Conservation (phyloP, 2,329 filamentous ascomycete species). For the Fusarium dimerum region DNA sequence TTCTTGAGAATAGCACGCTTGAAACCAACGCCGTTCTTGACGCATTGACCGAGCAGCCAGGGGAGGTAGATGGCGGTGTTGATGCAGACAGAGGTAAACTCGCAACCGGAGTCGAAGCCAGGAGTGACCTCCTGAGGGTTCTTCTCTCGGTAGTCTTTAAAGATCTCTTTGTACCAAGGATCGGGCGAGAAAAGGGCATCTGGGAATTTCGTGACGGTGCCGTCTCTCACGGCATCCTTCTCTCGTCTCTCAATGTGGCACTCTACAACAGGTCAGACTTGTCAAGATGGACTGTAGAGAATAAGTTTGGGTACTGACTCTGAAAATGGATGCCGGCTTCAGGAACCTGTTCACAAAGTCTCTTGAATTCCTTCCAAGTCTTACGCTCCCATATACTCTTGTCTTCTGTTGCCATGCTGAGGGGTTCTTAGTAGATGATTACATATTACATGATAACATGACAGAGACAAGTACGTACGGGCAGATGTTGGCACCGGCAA, state of each 20-base stretch:
- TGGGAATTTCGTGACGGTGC: constrained; percentile 42
- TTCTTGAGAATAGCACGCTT: constrained; percentile 67
- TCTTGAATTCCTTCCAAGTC: constrained; percentile 65
- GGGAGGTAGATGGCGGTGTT: constrained; percentile 87
- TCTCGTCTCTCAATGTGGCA: constrained; percentile 53
- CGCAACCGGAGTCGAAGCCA: constrained; percentile 70
- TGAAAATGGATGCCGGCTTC: constrained; percentile 83
- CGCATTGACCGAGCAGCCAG: constrained; percentile 80
- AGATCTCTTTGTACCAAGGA: constrained; percentile 73
- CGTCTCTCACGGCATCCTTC: constrained; percentile 54
- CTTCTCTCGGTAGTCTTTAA: constrained; percentile 70
- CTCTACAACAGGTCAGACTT: constrained; percentile 38
- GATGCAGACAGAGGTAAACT: constrained; percentile 86
- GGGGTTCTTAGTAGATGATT: not conserved
- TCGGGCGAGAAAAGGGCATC: constrained; percentile 65
- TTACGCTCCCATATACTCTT: constrained; percentile 59
- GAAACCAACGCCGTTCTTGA: constrained; percentile 69
- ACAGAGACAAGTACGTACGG: constrained; percentile 55
- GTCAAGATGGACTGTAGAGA: not conserved
- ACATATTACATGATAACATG: not conserved
- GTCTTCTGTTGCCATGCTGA: constrained; percentile 45
- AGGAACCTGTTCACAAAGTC: constrained; percentile 63
- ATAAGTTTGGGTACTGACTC: constrained; percentile 40
- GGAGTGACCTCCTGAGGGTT: constrained; percentile 57
- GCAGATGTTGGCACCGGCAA: constrained; percentile 80